Percentiles rank a stretch among this genome's conserved stretches.
These are phyloP conservation scores for Aspergillus funiculosus DNA, from an alignment of 495 filamentous ascomycete genomes.

Conservation along the genomic window DNA sequence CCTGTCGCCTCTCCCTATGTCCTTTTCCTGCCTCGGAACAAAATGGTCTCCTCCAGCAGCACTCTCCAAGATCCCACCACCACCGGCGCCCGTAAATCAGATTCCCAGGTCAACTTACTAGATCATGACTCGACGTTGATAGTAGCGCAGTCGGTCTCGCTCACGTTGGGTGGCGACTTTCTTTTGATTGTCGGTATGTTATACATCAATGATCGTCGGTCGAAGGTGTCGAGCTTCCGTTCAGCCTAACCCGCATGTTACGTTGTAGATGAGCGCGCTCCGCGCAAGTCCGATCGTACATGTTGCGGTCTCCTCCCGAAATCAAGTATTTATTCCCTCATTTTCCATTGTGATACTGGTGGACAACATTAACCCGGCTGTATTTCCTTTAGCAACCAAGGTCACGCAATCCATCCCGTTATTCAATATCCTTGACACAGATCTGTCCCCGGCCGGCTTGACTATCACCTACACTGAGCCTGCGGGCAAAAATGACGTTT, in stretches of 20 bases:
- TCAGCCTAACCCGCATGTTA: neutral
- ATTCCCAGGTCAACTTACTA: constrained; percentile 23
- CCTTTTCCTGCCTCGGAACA: constrained; percentile 15
- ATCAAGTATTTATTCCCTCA: constrained; percentile 24
- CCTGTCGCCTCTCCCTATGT: constrained; percentile 11
- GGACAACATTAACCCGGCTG: constrained; percentile 15
- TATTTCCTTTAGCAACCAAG: constrained; percentile 21
- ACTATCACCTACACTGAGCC: constrained; percentile 68
- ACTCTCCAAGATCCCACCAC: constrained; percentile 10
- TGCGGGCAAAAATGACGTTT: constrained; percentile 50
- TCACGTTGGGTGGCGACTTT: constrained; percentile 59
- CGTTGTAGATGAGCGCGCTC: constrained; percentile 30
- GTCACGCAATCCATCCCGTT: constrained; percentile 58
- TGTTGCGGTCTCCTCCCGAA: constrained; percentile 33
- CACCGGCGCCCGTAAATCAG: constrained; percentile 20
- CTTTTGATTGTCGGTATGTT: constrained; percentile 57
- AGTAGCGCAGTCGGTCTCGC: constrained; percentile 53
- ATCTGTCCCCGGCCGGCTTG: constrained; percentile 54
- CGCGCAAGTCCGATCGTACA: constrained; percentile 29
- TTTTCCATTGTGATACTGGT: neutral
- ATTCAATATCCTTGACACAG: constrained; percentile 81
- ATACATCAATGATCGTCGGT: neutral
- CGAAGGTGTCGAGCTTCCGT: neutral
- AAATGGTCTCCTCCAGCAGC: constrained; percentile 26
- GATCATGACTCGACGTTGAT: constrained; percentile 42